A percentile compares a stretch with the other conserved stretches of the same genome.
phyloP scores from a whole-genome alignment of 2,329 filamentous ascomycete species.

The Hirsutella thompsonii region DNA sequence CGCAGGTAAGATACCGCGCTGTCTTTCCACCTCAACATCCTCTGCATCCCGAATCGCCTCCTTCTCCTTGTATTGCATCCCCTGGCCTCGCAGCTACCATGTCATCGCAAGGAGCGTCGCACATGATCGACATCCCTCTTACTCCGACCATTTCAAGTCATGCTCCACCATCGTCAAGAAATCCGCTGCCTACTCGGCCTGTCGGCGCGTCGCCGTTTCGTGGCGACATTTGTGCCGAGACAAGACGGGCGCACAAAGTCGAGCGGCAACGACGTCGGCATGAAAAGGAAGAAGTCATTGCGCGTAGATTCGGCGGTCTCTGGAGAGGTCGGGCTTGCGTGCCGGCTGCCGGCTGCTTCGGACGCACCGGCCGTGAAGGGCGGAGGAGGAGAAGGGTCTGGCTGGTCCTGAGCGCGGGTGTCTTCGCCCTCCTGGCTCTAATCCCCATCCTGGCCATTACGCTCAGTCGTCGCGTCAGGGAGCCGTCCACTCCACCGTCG shows the following conservation, averaged over 20 bases:
- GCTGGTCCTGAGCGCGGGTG: slow-evolving; percentile 32
- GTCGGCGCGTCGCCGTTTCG: slow-evolving; percentile 31
- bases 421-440: slow-evolving; percentile 38
- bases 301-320: slow-evolving; percentile 42
- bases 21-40: slow-evolving; percentile 44
- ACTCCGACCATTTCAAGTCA: slow-evolving; percentile 24
- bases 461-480: slow-evolving; percentile 11
- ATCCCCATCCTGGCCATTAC: slow-evolving; percentile 16
- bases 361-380: slow-evolving; percentile 48
- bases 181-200: slow-evolving; percentile 27
- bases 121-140: slow-evolving; percentile 45
- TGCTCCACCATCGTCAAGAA: slow-evolving; percentile 7
- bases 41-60: slow-evolving; percentile 32
- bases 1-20: slow-evolving; percentile 37
- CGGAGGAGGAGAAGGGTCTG: slow-evolving; percentile 50
- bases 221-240: slow-evolving; percentile 27
- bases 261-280: slow-evolving; percentile 41
- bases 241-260: slow-evolving; percentile 27
- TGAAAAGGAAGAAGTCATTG: slow-evolving; percentile 53
- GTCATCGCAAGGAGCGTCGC: slow-evolving; percentile 47
- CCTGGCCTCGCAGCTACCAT: slow-evolving; percentile 50
- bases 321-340: slow-evolving; percentile 56
- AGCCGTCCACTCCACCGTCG: slow-evolving; percentile 19
- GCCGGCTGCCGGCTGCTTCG: slow-evolving; percentile 50
- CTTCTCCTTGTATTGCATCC: slow-evolving; percentile 48